Evolutionary conservation across 305 asterid genomes (phyloP), one percentile per base, ranked within the genome.

Genomic region (Fraxinus albicans): DNA sequence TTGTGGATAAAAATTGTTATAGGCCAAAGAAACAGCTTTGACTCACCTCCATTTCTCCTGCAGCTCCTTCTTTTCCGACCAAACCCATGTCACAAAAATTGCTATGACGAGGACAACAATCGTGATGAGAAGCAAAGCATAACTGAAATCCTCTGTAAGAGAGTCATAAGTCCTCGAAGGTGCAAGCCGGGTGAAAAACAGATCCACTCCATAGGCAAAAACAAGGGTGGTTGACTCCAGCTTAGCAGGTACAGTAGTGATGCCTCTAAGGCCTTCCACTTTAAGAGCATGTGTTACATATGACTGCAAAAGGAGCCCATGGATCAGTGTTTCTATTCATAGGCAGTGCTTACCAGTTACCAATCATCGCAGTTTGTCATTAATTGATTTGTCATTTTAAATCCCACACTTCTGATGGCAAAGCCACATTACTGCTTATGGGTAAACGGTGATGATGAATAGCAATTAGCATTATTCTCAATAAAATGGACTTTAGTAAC

Each of bases 31-130:
- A 63, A 74, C 76, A 72, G 74, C 77, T 82, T 80, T 25, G 23
- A 33, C 31, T 96, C 90, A 94, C 87, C 95, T 94, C 99, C 99
- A 96, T 89, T 94, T 96, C 76, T 94, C 99, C 92, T 96, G 98
- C 83, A 96, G 91, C 73, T 94, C 99, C 87, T 94, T 96, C 90
- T 84, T 93, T 91, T 96, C 97, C 0, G 99, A 96, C 97, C 92
- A 92, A 76, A 93, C 88, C 98, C 98, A 96, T 4, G 98, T 93
- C n/a, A 92, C 94, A 8, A 96, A 88, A 50, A 96, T 96, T 0
- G 98, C 97, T 76, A 89, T 85, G 60, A 94, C 73, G 67, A 96
- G 97, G 77, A 90, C 99, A 79, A 91, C 95, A 70, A 96, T 96
- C 42, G 98, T 96, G 78, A 96, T 79, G 42, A 96, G 93, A 73